A percentile compares a stretch with the other conserved stretches of the same genome.
Conservation (phyloP, 129 eudicot genomes). For the Pseudognaphalium luteoalbum region DNA sequence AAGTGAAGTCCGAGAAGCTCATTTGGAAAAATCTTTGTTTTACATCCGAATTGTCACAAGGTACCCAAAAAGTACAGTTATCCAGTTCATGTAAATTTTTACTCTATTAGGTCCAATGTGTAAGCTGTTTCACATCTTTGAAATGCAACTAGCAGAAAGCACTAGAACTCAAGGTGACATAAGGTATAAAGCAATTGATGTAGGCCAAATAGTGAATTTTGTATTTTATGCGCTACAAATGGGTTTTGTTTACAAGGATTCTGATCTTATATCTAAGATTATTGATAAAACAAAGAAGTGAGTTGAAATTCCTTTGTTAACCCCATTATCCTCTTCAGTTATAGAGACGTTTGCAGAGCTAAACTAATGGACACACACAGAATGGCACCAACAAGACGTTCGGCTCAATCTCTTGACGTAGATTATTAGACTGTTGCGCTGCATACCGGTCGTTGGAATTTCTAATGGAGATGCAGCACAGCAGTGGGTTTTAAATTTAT, state of each 20-base stretch:
- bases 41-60: conserved; percentile 79
- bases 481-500: no score
- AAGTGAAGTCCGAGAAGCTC: conserved; percentile 99
- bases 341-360: conserved; percentile 39
- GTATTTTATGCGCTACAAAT: conserved; percentile 85
- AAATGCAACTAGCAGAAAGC: conserved; percentile 65
- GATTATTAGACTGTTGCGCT: conserved; percentile 12
- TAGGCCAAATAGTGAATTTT: conserved; percentile 93
- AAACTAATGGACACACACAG: no score
- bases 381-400: conserved; percentile 34
- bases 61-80: neutral
- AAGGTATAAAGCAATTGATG: conserved; percentile 91
- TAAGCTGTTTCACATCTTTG: conserved; percentile 6
- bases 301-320: conserved; percentile 22
- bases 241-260: conserved; percentile 93
- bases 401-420: neutral
- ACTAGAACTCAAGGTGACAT: conserved; percentile 86
- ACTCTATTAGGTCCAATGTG: neutral
- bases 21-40: conserved; percentile 88
- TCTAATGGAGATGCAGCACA: no score
- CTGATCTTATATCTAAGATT: conserved; percentile 84
- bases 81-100: neutral
- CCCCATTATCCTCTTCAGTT: neutral
- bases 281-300: conserved; percentile 96
- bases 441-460: no score